Percentiles rank a stretch among this genome's conserved stretches.
Evolutionary conservation across 1,284 basidiomycete genomes (phyloP).

Genomic region (Trichosporon coremiiforme): DNA sequence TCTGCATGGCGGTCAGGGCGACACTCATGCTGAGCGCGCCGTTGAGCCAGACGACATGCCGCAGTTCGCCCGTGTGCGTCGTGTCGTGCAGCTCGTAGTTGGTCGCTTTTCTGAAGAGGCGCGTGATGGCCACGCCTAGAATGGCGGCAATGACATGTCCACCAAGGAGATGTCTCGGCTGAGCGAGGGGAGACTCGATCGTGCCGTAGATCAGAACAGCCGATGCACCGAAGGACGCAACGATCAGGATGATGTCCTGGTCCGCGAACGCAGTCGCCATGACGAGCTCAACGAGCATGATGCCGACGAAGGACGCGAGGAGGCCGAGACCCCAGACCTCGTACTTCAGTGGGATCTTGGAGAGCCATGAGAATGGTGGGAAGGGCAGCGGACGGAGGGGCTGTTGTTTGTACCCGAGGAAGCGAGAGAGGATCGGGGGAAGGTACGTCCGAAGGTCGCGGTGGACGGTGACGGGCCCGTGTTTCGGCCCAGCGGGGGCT

Average conservation of each 20-base stretch:
- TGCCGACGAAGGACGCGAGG: slow-evolving; percentile 63
- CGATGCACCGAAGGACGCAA: slow-evolving; percentile 64
- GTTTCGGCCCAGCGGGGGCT: not conserved
- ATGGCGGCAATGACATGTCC: slow-evolving; percentile 65
- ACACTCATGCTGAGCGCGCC: slow-evolving; percentile 63
- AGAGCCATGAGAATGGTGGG: slow-evolving; percentile 44
- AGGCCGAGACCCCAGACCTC: slow-evolving; percentile 60
- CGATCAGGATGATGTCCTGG: slow-evolving; percentile 48
- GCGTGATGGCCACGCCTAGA: slow-evolving; percentile 63
- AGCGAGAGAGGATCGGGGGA: slow-evolving; percentile 35
- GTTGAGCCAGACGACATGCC: slow-evolving; percentile 62
- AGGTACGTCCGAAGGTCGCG: slow-evolving; percentile 40
- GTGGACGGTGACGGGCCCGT: slow-evolving; percentile 15
- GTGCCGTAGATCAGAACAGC: slow-evolving; percentile 65
- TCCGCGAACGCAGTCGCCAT: slow-evolving; percentile 53
- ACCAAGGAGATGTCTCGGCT: slow-evolving; percentile 63
- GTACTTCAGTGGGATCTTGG: slow-evolving; percentile 55
- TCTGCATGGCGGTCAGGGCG: slow-evolving; percentile 62
- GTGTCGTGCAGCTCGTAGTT: slow-evolving; percentile 55
- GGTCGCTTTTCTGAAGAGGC: slow-evolving; percentile 60
- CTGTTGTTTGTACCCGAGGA: slow-evolving; percentile 36
- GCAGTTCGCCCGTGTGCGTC: slow-evolving; percentile 31
- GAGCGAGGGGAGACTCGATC: slow-evolving; percentile 65
- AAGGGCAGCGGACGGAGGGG: slow-evolving; percentile 42
- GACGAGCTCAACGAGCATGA: slow-evolving; percentile 63